Evolutionary conservation across 2,329 filamentous ascomycete species (phyloP), one percentile per base, ranked within the genome.

Genomic region (Ophiostoma angusticollis): DNA sequence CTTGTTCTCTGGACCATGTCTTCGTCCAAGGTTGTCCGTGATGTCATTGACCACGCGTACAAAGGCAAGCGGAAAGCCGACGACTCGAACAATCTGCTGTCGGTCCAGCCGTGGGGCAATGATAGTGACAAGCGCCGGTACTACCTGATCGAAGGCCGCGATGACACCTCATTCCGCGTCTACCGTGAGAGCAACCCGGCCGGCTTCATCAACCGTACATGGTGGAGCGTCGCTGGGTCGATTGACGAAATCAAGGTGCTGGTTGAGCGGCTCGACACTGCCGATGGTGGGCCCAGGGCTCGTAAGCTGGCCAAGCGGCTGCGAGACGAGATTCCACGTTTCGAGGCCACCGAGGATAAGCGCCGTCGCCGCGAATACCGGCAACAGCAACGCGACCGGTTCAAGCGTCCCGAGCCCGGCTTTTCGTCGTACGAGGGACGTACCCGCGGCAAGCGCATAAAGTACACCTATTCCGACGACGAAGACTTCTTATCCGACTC

Each of bases 331-430:
- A 74, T 96, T 24, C 84, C 87, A 24, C 78, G 86, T 24, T 95
- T 98, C 50, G 89, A 96, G 58, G 84, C 82, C 25, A 87, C 85
- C 5, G 87, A 96, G 60, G 86, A 93, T 83, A 96, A 95, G 72
- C 84, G 91, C 40, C 85, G 80, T 59, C 81, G 87, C 31, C 81
- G 91, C 42, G 91, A 98, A 52, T 96, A 98, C 53, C 80, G 91
- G 13, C 74, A 84, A 54, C 71, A 77, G 50, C 84, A 84, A 46
- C 89, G 89, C 54, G 84, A 89, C 45, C 80, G 83, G 43, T 96
- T 96, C 61, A 73, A 81, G 48, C 76, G 86, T 5, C 85, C 86
- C 6, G 87, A 94, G 50, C 80, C 82, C 9, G 86, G 86, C 5
- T 93, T 89, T 55, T 95, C 87, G 1, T 67, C 93, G 42, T 98